Evolutionary conservation across 2,329 filamentous ascomycete genomes (phyloP), one percentile per base, ranked within the genome.

Genomic region (Cladosporium sp.): DNA sequence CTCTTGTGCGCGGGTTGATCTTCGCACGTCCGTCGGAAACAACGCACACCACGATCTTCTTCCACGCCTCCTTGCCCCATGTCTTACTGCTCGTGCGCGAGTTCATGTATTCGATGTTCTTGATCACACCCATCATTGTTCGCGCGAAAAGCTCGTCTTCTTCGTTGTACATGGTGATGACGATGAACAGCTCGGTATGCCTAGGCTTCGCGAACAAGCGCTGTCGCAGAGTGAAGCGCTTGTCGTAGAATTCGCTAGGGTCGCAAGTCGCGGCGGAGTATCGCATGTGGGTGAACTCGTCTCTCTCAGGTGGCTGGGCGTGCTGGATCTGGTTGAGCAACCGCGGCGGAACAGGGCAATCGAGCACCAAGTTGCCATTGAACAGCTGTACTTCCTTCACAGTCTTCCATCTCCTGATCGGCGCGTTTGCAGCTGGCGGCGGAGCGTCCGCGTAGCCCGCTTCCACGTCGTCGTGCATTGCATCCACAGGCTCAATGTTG

Each of bases 21-120:
- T 96, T 96, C 56, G 85, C 87, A 81, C 93, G 90, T 55, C 93
- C 93, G 65, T 98, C 93, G 63, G 90, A 96, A 59, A 98, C 93
- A 42, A 98, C 84, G 69, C 92, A 97, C 9, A 98, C 93, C 9
- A 98, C 93, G 63, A 98, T 97, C 77, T 98, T 98, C 77, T 98
- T 97, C 93, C 93, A 98, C 4, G 92, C 91, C 63, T 95, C 89
- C 70, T 95, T 93, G 60, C 93, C 93, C 93, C 93, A 98, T 0
- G 92, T 97, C 74, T 95, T 95, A 73, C 90, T 95, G 68, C 87
- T 89, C 43, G 85, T 89, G 46, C 92, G 83, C 56, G 87, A 89
- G 72, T 93, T 96, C 88, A 98, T 96, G 76, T 92, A 91, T 70
- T 96, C 92, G 61, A 98, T 89, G 70, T 98, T 98, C 75, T 98